These are phyloP conservation scores for Acephala macrosclerotiorum DNA, from an alignment of 2,329 filamentous ascomycete genomes.

Conservation along the genomic window DNA sequence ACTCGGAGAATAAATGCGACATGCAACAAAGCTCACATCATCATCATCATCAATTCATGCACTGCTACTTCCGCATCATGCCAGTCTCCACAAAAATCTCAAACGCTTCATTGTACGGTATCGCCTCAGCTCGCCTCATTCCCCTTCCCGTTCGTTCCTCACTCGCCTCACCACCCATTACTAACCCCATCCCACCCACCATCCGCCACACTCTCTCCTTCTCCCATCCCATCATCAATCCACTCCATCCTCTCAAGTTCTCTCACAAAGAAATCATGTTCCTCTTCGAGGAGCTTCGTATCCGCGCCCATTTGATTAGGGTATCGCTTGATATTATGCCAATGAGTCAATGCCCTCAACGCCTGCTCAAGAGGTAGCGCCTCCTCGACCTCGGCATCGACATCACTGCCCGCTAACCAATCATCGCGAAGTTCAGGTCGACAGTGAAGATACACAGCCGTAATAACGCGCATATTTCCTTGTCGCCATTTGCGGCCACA, in stretches of 20 bases:
- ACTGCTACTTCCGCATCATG: slow-evolving; percentile 5
- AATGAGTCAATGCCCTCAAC: slow-evolving; percentile 87
- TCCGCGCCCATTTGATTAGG: slow-evolving; percentile 74
- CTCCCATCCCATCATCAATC: slow-evolving; percentile 35
- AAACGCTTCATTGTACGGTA: slow-evolving; percentile 3
- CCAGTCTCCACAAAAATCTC: slow-evolving; percentile 11
- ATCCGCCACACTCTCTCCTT: slow-evolving; percentile 49
- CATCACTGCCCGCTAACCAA: slow-evolving; percentile 89
- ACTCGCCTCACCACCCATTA: slow-evolving; percentile 29
- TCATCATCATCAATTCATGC: slow-evolving; percentile 16
- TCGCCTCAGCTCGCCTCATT: not conserved
- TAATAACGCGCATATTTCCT: slow-evolving; percentile 98
- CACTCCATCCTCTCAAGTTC: slow-evolving; percentile 77
- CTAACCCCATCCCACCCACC: slow-evolving; percentile 37
- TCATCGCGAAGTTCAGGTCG: slow-evolving; percentile 92
- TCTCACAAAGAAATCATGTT: slow-evolving; percentile 80
- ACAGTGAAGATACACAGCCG: slow-evolving; percentile 93
- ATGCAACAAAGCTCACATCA: slow-evolving; percentile 30
- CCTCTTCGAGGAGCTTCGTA: slow-evolving; percentile 67
- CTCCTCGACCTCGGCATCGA: slow-evolving; percentile 94
- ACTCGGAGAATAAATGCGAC: slow-evolving; percentile 32
- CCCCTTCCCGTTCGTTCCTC: not conserved
- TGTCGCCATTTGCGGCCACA: slow-evolving; percentile 98
- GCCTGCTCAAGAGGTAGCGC: slow-evolving; percentile 92
- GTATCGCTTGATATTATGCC: slow-evolving; percentile 88